Evolutionary conservation across 2,329 filamentous ascomycete species (phyloP), one percentile per base, ranked within the genome.

Genomic region (Pseudopyrenochaeta lycopersici): DNA sequence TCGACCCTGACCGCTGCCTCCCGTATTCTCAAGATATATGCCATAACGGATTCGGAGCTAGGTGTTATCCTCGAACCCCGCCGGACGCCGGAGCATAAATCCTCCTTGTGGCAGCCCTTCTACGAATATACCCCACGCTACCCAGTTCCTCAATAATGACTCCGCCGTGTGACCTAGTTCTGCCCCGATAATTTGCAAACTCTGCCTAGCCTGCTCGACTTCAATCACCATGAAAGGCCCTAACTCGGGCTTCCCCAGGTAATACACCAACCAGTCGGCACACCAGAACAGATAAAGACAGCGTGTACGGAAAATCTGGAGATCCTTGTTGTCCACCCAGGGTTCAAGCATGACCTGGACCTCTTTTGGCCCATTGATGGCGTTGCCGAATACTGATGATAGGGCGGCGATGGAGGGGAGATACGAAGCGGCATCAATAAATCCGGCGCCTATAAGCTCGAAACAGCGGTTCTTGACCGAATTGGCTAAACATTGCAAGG

Each of bases 241-340:
- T 27, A 51, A 11, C 10, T 31, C 14, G 18, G 39, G 40, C 12
- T 40, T 46, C 10, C 18, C 15, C 14, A 60, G 35, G 38, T 58
- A 62, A 6, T 49, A 32, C 17, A 45, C 20, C n/a, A 62, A 29
- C 48, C 47, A 60, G 20, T 65, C 49, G 9, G 49, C 52, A 17
- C 54, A 54, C 50, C 54, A 62, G 33, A 63, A 60, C 9, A 65
- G 49, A 27, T 60, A 58, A 9, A 61, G 31, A 32, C 48, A 58
- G 20, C 46, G 43, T 6, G 50, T 54, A 14, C 42, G 40, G 39
- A 42, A 62, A 11, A 57, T 21, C 10, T 49, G 20, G 20, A 60
- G 14, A 40, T 62, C 49, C 7, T 15, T 23, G 12, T 52, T 39
- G n/a, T 55, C 21, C 20, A 61, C 21, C 35, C 42, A 51, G 11